Conservation (phyloP, 352 stramenopile genomes). For the Phytopythium boreale region DNA sequence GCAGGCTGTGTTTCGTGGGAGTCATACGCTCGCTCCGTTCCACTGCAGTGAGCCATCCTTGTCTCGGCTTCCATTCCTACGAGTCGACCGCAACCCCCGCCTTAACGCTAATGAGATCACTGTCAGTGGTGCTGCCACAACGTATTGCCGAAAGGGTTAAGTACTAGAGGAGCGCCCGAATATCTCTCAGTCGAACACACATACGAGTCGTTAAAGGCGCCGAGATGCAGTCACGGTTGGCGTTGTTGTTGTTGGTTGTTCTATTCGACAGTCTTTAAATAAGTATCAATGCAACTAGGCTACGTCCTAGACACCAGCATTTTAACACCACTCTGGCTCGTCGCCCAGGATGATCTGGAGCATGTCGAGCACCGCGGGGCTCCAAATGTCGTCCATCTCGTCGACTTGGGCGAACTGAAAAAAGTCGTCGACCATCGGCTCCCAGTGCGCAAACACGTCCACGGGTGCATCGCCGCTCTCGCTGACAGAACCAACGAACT, state of each 20-base stretch:
- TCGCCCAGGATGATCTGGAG: conserved; percentile 27
- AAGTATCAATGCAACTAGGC: not conserved
- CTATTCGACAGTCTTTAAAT: not conserved
- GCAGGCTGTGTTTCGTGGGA: not conserved
- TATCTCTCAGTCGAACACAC: too few species aligned
- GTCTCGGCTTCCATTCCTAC: not conserved
- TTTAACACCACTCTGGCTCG: conserved; percentile 7
- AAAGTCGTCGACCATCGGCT: not conserved
- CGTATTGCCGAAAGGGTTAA: too few species aligned
- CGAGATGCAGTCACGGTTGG: too few species aligned
- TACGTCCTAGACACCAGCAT: not conserved
- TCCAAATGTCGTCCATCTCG: conserved; percentile 23
- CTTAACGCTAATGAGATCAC: too few species aligned
- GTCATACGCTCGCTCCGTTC: not conserved
- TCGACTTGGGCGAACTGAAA: not conserved
- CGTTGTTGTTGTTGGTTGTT: not conserved
- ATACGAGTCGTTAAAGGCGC: too few species aligned
- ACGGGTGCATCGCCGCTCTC: not conserved
- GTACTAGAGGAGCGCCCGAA: too few species aligned
- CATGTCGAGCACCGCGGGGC: conserved; percentile 20
- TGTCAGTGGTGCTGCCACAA: too few species aligned
- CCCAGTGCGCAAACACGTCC: not conserved
- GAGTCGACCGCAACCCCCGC: not conserved
- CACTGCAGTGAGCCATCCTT: too few species aligned
- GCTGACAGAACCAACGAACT: conserved; percentile 12